A percentile compares a stretch with the other conserved stretches of the same genome.
Conservation (phyloP, 2,329 filamentous ascomycete species). For the Fusarium aywerte region DNA sequence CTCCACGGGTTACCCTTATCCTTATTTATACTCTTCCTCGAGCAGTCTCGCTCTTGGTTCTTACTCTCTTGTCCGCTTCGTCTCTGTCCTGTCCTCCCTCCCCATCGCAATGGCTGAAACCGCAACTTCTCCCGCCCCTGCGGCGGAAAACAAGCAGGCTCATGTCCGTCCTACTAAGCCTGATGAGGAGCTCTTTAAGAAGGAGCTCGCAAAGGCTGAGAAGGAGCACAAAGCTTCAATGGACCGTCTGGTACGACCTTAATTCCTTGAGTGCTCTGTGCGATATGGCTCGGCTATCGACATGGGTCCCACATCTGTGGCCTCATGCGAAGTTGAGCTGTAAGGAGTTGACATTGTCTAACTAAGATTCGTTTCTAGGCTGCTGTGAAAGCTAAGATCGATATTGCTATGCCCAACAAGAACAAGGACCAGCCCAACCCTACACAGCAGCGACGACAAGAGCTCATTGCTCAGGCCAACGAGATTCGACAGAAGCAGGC, state of each 20-base stretch:
- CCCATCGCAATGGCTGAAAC: constrained; percentile 59
- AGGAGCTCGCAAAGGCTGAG: constrained; percentile 80
- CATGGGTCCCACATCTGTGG: constrained; percentile 36
- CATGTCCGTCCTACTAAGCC: constrained; percentile 81
- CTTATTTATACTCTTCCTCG: constrained; percentile 20
- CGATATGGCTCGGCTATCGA: constrained; percentile 16
- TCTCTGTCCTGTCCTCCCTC: constrained; percentile 16
- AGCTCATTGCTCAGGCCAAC: constrained; percentile 83
- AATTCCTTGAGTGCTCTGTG: constrained; percentile 15
- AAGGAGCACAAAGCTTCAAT: constrained; percentile 85
- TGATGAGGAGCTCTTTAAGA: constrained; percentile 86
- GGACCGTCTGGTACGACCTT: constrained; percentile 61
- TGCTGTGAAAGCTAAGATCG: constrained; percentile 87
- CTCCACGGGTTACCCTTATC: constrained; percentile 37
- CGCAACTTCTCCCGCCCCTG: constrained; percentile 57
- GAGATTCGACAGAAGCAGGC: constrained; percentile 89
- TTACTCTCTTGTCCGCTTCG: constrained; percentile 26
- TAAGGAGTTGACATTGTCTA: constrained; percentile 25
- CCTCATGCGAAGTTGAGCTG: constrained; percentile 21
- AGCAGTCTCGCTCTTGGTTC: constrained; percentile 38
- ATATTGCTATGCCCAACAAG: constrained; percentile 78
- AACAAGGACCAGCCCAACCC: constrained; percentile 83
- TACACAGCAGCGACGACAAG: constrained; percentile 82
- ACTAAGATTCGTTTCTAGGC: constrained; percentile 66
- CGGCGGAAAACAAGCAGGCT: constrained; percentile 52